Conservation (phyloP, 208 protist genomes). For the Acanthamoeba castellanii region DNA sequence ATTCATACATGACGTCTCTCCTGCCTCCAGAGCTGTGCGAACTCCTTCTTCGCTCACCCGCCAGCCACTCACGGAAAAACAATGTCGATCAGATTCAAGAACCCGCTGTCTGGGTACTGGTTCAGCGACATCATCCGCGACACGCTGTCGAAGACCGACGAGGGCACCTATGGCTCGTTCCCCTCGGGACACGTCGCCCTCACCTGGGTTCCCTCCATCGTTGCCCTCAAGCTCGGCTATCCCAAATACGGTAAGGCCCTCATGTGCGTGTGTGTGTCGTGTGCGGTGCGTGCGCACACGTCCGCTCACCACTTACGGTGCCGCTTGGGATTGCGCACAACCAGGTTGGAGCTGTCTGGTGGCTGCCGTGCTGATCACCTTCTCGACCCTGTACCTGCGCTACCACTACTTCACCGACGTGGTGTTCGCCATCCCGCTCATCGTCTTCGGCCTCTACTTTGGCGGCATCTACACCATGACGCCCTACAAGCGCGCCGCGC, state of each 20-base stretch:
- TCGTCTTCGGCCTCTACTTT: constrained; percentile 48
- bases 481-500: constrained; percentile 46
- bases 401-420: constrained; percentile 66
- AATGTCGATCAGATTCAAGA: not conserved
- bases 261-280: not conserved
- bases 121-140: constrained; percentile 55
- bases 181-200: constrained; percentile 38
- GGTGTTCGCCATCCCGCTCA: constrained; percentile 41
- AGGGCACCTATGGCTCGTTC: constrained; percentile 62
- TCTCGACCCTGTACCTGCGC: constrained; percentile 52
- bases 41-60: too few relatives aligned
- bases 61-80: too few relatives aligned
- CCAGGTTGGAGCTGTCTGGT: constrained; percentile 44
- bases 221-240: constrained; percentile 47
- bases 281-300: not conserved
- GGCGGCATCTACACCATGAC: constrained; percentile 22
- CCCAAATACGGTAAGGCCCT: constrained; percentile 33
- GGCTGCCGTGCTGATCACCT: constrained; percentile 48
- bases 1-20: too few relatives aligned
- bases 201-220: constrained; percentile 42
- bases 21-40: not conserved
- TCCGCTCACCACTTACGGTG: not conserved
- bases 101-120: constrained; percentile 12
- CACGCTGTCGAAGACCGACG: constrained; percentile 40
- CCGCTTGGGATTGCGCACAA: not conserved